Percentiles rank a stretch among this genome's conserved stretches.
phyloP scores from a whole-genome alignment of 495 filamentous ascomycete genomes.

The Hyaloscypha hepaticicola region DNA sequence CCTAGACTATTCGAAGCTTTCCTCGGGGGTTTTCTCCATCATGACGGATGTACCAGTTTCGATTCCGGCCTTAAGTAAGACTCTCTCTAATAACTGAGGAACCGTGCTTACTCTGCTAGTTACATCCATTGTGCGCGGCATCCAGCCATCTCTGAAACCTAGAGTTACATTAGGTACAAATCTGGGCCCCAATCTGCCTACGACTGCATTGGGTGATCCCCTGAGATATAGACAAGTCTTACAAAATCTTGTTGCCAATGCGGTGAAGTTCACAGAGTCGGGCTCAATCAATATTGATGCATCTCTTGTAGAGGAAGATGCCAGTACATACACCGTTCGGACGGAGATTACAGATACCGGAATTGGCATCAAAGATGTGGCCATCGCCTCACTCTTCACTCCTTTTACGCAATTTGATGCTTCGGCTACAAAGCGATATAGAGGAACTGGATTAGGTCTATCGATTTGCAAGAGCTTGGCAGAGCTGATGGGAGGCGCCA shows the following conservation, averaged over 20 bases:
- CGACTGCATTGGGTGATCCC: slow-evolving; percentile 44
- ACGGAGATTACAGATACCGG: slow-evolving; percentile 75
- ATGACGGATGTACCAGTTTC: slow-evolving; percentile 35
- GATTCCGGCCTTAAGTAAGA: neutral
- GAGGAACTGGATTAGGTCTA: slow-evolving; percentile 76
- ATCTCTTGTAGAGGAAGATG: slow-evolving; percentile 39
- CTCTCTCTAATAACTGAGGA: neutral
- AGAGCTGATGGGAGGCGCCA: slow-evolving; percentile 67
- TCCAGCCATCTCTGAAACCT: slow-evolving; percentile 37
- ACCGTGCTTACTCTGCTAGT: slow-evolving; percentile 34
- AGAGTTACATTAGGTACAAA: slow-evolving; percentile 38
- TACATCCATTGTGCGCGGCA: slow-evolving; percentile 51
- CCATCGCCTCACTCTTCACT: slow-evolving; percentile 68
- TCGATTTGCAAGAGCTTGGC: slow-evolving; percentile 76
- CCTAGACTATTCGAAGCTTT: slow-evolving; percentile 51
- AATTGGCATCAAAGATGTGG: slow-evolving; percentile 64
- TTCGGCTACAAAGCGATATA: slow-evolving; percentile 72
- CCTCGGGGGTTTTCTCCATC: slow-evolving; percentile 46
- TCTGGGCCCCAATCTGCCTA: slow-evolving; percentile 42
- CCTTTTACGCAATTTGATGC: slow-evolving; percentile 80
- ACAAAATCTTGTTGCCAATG: slow-evolving; percentile 48
- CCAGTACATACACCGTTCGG: slow-evolving; percentile 43
- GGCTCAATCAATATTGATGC: slow-evolving; percentile 40
- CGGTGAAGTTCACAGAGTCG: slow-evolving; percentile 49
- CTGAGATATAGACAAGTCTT: slow-evolving; percentile 49